Evolutionary conservation across 768 basidiomycete species (phyloP).

Genomic region (Lactarius sp.): DNA sequence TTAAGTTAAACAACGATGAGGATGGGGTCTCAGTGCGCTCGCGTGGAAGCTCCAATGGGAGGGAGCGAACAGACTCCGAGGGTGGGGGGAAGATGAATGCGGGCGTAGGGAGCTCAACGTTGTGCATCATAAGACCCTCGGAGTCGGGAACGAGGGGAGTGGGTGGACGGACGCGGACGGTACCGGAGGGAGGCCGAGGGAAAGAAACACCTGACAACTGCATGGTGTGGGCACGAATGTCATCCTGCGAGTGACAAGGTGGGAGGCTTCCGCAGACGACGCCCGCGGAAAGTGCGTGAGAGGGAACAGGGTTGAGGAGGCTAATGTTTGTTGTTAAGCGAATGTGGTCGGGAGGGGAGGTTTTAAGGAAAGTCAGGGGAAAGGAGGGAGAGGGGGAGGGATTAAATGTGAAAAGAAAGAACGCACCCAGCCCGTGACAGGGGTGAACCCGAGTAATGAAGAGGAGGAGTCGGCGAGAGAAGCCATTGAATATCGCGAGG

Average conservation of each 20-base stretch:
- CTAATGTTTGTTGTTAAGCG: slow-evolving; percentile 31
- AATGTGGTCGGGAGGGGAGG: not conserved
- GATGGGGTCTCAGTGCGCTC: slow-evolving; percentile 25
- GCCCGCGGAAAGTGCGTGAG: slow-evolving; percentile 27
- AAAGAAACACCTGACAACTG: slow-evolving; percentile 53
- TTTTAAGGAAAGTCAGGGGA: not conserved
- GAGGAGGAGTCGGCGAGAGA: slow-evolving; percentile 4
- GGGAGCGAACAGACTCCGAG: slow-evolving; percentile 17
- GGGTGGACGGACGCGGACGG: slow-evolving; percentile 26
- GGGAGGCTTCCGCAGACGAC: slow-evolving; percentile 17
- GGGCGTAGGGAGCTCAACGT: slow-evolving; percentile 15
- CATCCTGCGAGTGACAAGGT: slow-evolving; percentile 51
- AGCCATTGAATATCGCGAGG: slow-evolving; percentile 28
- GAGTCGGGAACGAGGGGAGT: slow-evolving; percentile 40
- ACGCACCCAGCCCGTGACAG: slow-evolving; percentile 33
- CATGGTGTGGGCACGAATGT: slow-evolving; percentile 63
- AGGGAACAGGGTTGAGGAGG: slow-evolving; percentile 47
- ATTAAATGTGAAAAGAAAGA: not conserved
- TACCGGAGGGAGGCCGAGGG: slow-evolving; percentile 25
- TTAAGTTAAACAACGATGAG: slow-evolving; percentile 28
- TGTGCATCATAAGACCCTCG: slow-evolving; percentile 21
- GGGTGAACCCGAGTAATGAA: slow-evolving; percentile 27
- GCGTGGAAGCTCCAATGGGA: slow-evolving; percentile 14
- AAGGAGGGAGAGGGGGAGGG: not conserved
- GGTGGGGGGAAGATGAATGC: slow-evolving; percentile 22